Evolutionary conservation across 2,329 filamentous ascomycete species (phyloP).

Genomic region (Stachybotrys elegans): DNA sequence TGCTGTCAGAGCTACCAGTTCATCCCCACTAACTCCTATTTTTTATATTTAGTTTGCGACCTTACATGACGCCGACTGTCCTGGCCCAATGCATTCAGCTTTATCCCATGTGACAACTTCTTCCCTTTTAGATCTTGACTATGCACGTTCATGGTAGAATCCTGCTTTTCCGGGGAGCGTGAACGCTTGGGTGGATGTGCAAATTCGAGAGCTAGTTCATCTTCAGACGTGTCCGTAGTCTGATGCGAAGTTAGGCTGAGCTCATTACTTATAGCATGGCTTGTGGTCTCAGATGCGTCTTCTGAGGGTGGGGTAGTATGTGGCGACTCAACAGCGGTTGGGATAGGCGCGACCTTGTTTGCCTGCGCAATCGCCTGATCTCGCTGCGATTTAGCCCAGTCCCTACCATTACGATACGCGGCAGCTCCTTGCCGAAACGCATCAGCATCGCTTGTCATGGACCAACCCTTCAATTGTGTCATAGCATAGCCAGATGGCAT

Average conservation of each 20-base stretch:
- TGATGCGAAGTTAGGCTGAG: background rate
- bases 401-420: constrained; percentile 33
- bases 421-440: constrained; percentile 27
- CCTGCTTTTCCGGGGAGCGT: constrained; percentile 2
- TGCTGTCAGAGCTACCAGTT: too few relatives aligned
- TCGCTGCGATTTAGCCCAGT: constrained; percentile 31
- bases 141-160: too few relatives aligned
- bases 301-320: background rate
- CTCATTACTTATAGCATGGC: background rate
- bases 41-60: too few relatives aligned
- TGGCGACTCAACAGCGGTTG: background rate
- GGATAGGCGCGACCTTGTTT: constrained; percentile 13
- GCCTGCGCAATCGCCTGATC: constrained; percentile 27
- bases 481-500: constrained; percentile 32
- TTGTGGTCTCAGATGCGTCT: background rate
- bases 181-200: background rate
- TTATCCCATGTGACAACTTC: too few relatives aligned
- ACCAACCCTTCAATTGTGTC: constrained; percentile 24
- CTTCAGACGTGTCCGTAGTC: constrained; percentile 3
- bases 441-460: constrained; percentile 20
- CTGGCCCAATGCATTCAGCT: too few relatives aligned
- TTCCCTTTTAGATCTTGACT: too few relatives aligned
- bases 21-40: too few relatives aligned
- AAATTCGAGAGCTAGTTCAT: constrained; percentile 2
- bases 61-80: too few relatives aligned